Conservation (phyloP, 1,284 basidiomycete genomes). For the Cryptococcus maquisensis region DNA sequence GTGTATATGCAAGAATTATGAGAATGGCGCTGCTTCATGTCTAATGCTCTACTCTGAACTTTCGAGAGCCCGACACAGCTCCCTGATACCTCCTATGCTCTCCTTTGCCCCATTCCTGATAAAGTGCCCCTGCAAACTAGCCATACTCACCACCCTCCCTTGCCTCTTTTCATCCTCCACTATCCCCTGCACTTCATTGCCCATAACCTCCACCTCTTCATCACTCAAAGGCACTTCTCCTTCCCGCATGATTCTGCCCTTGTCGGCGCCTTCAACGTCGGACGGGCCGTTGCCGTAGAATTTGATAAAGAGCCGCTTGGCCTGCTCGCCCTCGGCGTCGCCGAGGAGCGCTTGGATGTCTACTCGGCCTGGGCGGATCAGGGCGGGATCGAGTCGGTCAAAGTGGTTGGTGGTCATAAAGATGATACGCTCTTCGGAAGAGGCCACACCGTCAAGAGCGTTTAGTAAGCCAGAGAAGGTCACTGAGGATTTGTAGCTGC, state of each 20-base stretch:
- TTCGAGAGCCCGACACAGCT: conserved; percentile 32
- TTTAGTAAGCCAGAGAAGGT: conserved; percentile 98
- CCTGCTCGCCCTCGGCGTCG: conserved; percentile 81
- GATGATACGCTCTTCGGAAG: conserved; percentile 92
- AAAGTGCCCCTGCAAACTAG: conserved; percentile 85
- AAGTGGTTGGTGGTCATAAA: conserved; percentile 99
- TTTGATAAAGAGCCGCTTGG: conserved; percentile 68
- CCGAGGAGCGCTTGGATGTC: conserved; percentile 81
- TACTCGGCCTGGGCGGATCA: conserved; percentile 91
- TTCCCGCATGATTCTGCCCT: conserved; percentile 24
- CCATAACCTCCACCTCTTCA: conserved; percentile 56
- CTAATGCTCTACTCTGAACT: neutral
- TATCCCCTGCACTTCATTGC: conserved; percentile 56
- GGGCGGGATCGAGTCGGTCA: conserved; percentile 61
- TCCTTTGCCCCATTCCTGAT: conserved; percentile 67
- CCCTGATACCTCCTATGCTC: conserved; percentile 58
- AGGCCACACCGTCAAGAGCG: conserved; percentile 94
- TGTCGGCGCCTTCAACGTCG: conserved; percentile 9
- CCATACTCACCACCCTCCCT: conserved; percentile 78
- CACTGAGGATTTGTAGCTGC: conserved; percentile 83
- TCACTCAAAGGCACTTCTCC: conserved; percentile 51
- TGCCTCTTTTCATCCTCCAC: conserved; percentile 52
- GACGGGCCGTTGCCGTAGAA: conserved; percentile 61
- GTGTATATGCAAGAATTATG: neutral
- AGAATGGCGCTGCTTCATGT: neutral